Conservation (phyloP, 371 early-diverging fungal genomes). For the Rhizopus microsporus region DNA sequence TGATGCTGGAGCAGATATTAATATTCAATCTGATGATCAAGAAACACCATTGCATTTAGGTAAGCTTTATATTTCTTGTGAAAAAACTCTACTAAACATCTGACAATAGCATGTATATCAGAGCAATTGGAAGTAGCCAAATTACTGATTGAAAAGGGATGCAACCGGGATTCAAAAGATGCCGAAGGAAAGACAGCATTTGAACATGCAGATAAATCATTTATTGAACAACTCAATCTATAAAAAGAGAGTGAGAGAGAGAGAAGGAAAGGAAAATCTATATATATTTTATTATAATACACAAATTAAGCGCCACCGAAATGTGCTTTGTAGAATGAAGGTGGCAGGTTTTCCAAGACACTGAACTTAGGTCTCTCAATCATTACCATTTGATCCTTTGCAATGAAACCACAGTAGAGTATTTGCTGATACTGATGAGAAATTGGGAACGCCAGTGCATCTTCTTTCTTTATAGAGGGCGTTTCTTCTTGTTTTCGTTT, state of each 20-base stretch:
- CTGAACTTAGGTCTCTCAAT: slow-evolving; percentile 85
- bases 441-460: slow-evolving; percentile 61
- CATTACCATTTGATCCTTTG: slow-evolving; percentile 72
- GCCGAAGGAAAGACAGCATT: slow-evolving; percentile 40
- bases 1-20: slow-evolving; percentile 41
- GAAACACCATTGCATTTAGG: slow-evolving; percentile 52
- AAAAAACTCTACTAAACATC: not conserved
- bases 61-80: slow-evolving; percentile 14
- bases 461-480: slow-evolving; percentile 19
- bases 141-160: slow-evolving; percentile 27
- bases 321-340: slow-evolving; percentile 81
- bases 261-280: slow-evolving; percentile 1
- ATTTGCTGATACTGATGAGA: slow-evolving; percentile 82
- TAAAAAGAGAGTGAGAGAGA: not conserved
- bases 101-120: slow-evolving; percentile 41
- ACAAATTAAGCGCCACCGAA: slow-evolving; percentile 62
- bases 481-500: slow-evolving; percentile 41
- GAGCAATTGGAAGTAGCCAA: slow-evolving; percentile 40
- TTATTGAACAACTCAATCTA: slow-evolving; percentile 7
- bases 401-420: slow-evolving; percentile 74
- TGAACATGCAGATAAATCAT: slow-evolving; percentile 34
- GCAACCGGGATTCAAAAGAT: slow-evolving; percentile 29
- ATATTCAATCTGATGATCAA: slow-evolving; percentile 33
- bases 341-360: slow-evolving; percentile 77
- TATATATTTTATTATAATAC: slow-evolving; percentile 10